Evolutionary conservation across 768 basidiomycete species (phyloP), one percentile per base, ranked within the genome.

Genomic region (Termitomyces sp.): DNA sequence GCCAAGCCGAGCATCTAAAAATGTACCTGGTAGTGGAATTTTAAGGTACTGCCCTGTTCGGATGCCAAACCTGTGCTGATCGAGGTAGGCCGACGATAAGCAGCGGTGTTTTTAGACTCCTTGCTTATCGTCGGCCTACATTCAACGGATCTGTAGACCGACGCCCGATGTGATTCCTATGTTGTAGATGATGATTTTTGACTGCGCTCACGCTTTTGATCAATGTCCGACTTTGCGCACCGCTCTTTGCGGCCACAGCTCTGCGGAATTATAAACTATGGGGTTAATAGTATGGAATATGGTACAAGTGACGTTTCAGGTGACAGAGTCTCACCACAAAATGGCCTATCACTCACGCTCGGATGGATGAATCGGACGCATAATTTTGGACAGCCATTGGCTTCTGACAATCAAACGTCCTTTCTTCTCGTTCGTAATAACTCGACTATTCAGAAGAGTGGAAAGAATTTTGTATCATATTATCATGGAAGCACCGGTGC

Each of bases 51-150:
- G 42, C 55, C 42, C 17, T 55, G 14, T 31, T 12, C 17, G 31
- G 31, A 11, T 56, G 10, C 55, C 5, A 43, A 34, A 56, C 42
- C 55, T 56, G 42, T 56, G 55, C n/a, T 34, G 55, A 56, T 56
- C 42, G n/a, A 55, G 40, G 31, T 42, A 49, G 14, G 12, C 6
- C 11, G 25, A 25, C 25, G 25, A 25, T 25, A 25, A 25, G 25
- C 25, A 25, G 25, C 25, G 25, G 10, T 47, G 9, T 47, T n/a
- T 20, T 29, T 47, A 25, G 15, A 31, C 6, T 55, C 36, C 14
- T 29, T 54, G 37, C 38, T 54, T 17, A 42, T 42, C 52, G 20
- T 40, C 25, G 38, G 14, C 5, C 52, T 40, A 14, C 20, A 14
- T 25, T 53, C 6, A 25, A 38, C 20, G 25, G 47, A 48, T 48